Percentiles rank a stretch among this genome's conserved stretches.
Evolutionary conservation across 345 rosid genomes (phyloP).

Genomic region (Cardamine occulta): DNA sequence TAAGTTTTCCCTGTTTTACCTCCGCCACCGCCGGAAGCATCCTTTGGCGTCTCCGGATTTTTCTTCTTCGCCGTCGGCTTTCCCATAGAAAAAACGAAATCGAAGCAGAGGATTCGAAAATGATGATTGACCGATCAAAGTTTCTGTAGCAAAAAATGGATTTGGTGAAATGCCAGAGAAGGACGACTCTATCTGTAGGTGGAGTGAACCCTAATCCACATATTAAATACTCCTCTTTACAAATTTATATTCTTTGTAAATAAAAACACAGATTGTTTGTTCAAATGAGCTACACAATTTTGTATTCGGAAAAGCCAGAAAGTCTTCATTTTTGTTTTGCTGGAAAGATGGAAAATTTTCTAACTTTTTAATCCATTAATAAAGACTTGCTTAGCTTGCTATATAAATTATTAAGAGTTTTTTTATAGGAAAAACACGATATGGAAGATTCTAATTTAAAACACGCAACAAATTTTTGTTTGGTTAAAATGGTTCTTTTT

Average conservation of each 20-base stretch:
- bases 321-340: conserved; percentile 35
- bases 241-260: neutral
- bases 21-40: conserved; percentile 33
- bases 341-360: conserved; percentile 25
- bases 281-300: neutral
- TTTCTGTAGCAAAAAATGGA: neutral
- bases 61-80: conserved; percentile 95
- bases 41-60: conserved; percentile 48
- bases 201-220: conserved; percentile 48
- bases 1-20: conserved; percentile 52
- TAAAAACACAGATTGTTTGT: conserved; percentile 11
- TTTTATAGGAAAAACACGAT: neutral
- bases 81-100: conserved; percentile 58
- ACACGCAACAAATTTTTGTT: too few relatives aligned
- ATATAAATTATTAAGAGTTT: neutral
- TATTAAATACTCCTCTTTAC: neutral
- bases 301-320: conserved; percentile 7
- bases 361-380: conserved; percentile 3
- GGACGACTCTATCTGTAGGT: conserved; percentile 34
- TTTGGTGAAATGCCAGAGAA: conserved; percentile 28
- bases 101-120: neutral
- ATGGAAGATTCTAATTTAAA: neutral
- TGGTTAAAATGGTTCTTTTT: too few relatives aligned
- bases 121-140: conserved; percentile 17
- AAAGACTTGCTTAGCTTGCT: conserved; percentile 25